Percentiles rank a stretch among this genome's conserved stretches.
Evolutionary conservation across 352 stramenopile species (phyloP).

Genomic region (Phytopythium vexans): DNA sequence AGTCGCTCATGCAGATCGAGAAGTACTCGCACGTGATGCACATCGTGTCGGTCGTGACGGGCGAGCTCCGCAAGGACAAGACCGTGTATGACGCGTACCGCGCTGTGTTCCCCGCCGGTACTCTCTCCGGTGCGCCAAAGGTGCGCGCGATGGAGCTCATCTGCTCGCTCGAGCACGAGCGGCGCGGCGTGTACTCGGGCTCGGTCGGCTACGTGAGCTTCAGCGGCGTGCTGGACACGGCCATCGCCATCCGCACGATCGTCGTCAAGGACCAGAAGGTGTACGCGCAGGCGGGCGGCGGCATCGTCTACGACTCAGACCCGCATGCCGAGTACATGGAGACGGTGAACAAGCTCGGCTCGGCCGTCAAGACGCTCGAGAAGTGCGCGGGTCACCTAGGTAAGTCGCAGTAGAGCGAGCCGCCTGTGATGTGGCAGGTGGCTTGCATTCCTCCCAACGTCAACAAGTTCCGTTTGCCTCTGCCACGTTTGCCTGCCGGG

Average conservation of each 20-base stretch:
- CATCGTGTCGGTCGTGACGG: constrained; percentile 89
- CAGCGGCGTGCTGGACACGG: constrained; percentile 82
- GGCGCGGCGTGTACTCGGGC: constrained; percentile 80
- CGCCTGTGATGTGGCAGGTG: too few species aligned
- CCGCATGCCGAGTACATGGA: constrained; percentile 84
- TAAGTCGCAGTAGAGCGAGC: constrained; percentile 14
- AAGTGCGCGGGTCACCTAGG: constrained; percentile 63
- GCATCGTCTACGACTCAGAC: constrained; percentile 90
- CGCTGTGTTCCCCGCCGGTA: constrained; percentile 85
- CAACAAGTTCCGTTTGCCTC: too few species aligned
- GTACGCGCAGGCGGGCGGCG: constrained; percentile 82
- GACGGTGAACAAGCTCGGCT: constrained; percentile 88
- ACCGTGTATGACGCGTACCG: constrained; percentile 89
- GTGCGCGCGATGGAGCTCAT: constrained; percentile 90
- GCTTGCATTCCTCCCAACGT: too few species aligned
- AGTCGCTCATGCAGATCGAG: constrained; percentile 89
- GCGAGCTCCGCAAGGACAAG: constrained; percentile 69
- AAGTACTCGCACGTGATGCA: constrained; percentile 93
- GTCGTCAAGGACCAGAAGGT: constrained; percentile 77
- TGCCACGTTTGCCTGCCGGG: too few species aligned
- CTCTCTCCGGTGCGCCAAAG: constrained; percentile 86
- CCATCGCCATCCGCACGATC: constrained; percentile 88
- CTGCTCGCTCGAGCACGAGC: constrained; percentile 77
- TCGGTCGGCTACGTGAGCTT: constrained; percentile 89
- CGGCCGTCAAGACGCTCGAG: constrained; percentile 79